Evolutionary conservation across 176 grass and related monocot genomes (phyloP), one percentile per base, ranked within the genome.

Genomic region (Microstegium vimineum): DNA sequence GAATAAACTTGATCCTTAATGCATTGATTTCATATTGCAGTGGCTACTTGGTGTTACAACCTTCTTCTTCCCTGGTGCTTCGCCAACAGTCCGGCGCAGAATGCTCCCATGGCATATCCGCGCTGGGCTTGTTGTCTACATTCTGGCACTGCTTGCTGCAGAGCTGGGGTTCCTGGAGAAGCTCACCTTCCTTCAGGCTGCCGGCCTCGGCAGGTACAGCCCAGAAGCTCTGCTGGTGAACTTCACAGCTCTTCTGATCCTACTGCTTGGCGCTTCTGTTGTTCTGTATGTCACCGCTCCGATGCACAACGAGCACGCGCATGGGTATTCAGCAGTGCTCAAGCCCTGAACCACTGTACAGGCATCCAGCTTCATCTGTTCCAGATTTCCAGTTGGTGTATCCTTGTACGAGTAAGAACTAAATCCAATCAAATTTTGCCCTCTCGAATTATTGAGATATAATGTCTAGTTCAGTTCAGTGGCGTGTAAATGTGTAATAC

Each of bases 111-210:
- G 93, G 89, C 96, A 98, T 0, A 65, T 68, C 5, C 62, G 85
- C 23, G 76, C 80, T 0, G 93, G 93, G 7, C 72, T 95, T 56
- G 33, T 91, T 10, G 34, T 90, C 71, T 98, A 89, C 59, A 2
- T 90, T 25, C 73, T 91, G 26, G 79, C 80, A 0, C 12, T 98
- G 2, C 82, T 83, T 0, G 90, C 37, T 1, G 88, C 87, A 1
- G 86, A 93, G 68, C 77, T 98, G 36, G 96, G 96, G 16, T 93
- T 98, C 57, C 69, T 93, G 54, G 96, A 95, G 87, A 98, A 98
- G 87, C 87, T 98, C 66, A 95, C 96, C 56, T 98, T 98, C 82
- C 91, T 95, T 30, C 69, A 92, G 84, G 9, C 31, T 0, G 30
- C 17, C 0, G 56, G 56, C 22, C 34, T 98, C 2, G 66, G 40